Conservation (phyloP, 2,329 filamentous ascomycete genomes). For the Ascochyta viciae-villosae region DNA sequence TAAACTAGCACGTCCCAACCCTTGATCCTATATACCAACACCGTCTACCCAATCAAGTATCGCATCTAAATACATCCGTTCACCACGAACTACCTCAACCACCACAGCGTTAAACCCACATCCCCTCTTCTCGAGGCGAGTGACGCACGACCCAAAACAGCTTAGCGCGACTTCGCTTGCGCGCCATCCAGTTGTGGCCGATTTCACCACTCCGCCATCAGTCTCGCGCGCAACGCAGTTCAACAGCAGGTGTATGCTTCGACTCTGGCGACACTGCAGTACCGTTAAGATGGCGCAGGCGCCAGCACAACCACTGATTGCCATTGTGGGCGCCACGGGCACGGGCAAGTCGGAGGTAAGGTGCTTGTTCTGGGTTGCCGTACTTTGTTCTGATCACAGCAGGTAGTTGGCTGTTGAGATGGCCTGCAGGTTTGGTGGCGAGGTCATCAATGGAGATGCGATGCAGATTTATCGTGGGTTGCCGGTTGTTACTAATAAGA, state of each 20-base stretch:
- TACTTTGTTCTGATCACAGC: slow-evolving; percentile 46
- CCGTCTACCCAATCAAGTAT: no score
- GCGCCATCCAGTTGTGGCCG: slow-evolving; percentile 1
- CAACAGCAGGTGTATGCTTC: slow-evolving; percentile 34
- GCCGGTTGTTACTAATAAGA: slow-evolving; percentile 95
- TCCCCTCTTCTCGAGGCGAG: background rate
- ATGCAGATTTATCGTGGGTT: slow-evolving; percentile 96
- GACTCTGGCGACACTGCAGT: slow-evolving; percentile 24
- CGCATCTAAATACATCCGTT: no score
- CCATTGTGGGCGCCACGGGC: slow-evolving; percentile 87
- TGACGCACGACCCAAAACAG: background rate
- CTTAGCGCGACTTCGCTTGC: slow-evolving; percentile 11
- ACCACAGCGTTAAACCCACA: no score
- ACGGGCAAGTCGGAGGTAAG: slow-evolving; percentile 91
- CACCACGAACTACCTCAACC: no score
- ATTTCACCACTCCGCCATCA: background rate
- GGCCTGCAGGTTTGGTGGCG: slow-evolving; percentile 82
- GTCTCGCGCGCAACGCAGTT: slow-evolving; percentile 1
- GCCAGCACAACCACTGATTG: slow-evolving; percentile 67
- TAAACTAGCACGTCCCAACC: no score
- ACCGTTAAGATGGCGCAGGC: slow-evolving; percentile 33
- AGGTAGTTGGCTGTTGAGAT: slow-evolving; percentile 85
- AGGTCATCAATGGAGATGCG: slow-evolving; percentile 95
- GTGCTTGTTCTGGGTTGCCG: background rate
- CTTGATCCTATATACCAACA: no score